Evolutionary conservation across 192 early-diverging fungal species (phyloP).

Genomic region (Funneliformis mosseae): DNA sequence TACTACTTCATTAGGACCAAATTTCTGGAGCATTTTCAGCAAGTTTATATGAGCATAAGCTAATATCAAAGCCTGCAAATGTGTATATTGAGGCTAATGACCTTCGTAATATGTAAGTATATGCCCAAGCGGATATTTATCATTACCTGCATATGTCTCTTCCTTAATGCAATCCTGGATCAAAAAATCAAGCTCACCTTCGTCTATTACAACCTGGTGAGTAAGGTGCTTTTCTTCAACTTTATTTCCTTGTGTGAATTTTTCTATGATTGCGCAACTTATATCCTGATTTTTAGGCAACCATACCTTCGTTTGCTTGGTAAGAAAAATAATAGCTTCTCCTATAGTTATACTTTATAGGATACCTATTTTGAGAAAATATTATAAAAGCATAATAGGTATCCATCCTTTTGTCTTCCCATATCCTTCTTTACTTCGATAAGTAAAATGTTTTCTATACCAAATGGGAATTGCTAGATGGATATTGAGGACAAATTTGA

Average conservation of each 20-base stretch:
- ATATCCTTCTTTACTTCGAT: background rate
- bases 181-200: too few species aligned
- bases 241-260: slow-evolving; percentile 10
- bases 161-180: too few species aligned
- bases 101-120: too few species aligned
- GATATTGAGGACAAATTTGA: slow-evolving; percentile 6
- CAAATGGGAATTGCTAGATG: slow-evolving; percentile 7
- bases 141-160: too few species aligned
- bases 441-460: slow-evolving; percentile 14
- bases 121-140: too few species aligned
- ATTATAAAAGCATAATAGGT: slow-evolving; percentile 7
- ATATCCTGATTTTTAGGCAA: slow-evolving; percentile 19
- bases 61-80: slow-evolving; percentile 13
- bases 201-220: too few species aligned
- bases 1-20: slow-evolving; percentile 6
- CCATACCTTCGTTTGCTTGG: slow-evolving; percentile 26
- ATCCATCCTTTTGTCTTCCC: background rate
- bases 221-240: slow-evolving; percentile 11
- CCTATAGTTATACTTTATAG: too few species aligned
- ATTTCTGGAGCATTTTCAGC: slow-evolving; percentile 5
- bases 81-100: slow-evolving; percentile 11
- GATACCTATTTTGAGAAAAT: slow-evolving; percentile 5
- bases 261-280: slow-evolving; percentile 22
- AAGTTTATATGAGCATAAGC: slow-evolving; percentile 15
- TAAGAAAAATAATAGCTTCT: slow-evolving; percentile 20